Base-by-base conservation (phyloP, 1,139 yeast genomes). In the Sugiyamaella neomexicana region DNA sequence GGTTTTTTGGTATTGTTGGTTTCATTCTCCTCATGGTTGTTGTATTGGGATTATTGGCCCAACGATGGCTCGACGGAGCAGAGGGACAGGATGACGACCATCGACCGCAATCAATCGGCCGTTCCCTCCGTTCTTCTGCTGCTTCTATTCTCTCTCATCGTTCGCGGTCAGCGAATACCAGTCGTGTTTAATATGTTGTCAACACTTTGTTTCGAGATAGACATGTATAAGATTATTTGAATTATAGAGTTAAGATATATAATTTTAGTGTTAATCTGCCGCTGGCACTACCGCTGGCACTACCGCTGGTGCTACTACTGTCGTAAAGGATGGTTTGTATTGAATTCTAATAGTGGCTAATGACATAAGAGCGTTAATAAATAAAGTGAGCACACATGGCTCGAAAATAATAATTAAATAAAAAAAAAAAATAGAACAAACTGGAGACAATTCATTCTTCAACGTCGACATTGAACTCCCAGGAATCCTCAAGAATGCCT, bases 1-100 rank as follows among this genome's bases (percentile, higher is more conserved):
- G 90, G 87, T 85, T 83, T 69, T 82, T 83, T 63, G 87, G 88
- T 50, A 83, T 86, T 56, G 65, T 85, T 32, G 85, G 85, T 5
- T 55, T 65, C 40, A 65, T 67, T 55, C 52, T 66, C 17, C 34
- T 58, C 5, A 51, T 65, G 42, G 62, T 65, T 8, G 47, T 59
- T 7, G 44, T 54, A 1, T 55, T 65, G 31, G 58, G 62, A n/a
- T 29, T 59, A 23, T 23, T 61, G 12, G 69, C 69, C 7, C 58
- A 52, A 29, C 38, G 60, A 42, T 67, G 68, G 65, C 47, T 60
- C 44, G 52, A 50, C 15, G 54, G 44, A 25, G 57, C 54, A 13
- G 60, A 53, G 32, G 56, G 32, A 5, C 43, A 23, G 16, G 32
- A 20, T 20, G 25, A 20, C 25, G 5, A 20, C 25, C 3, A 20